Conservation (phyloP, 768 basidiomycete genomes). For the Lentinula sp. region DNA sequence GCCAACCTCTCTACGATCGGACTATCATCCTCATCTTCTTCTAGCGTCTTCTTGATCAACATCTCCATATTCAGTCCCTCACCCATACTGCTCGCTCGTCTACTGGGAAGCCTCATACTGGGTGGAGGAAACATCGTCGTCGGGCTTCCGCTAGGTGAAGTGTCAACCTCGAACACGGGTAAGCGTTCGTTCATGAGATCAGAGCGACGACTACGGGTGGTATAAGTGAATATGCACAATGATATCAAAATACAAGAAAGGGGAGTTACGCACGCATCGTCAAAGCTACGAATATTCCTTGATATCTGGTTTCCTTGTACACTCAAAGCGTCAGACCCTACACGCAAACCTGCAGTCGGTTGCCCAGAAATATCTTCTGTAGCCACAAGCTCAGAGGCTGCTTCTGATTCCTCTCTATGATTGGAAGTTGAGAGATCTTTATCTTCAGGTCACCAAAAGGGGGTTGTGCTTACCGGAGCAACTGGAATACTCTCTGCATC, state of each 20-base stretch:
- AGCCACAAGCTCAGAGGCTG: conserved; percentile 58
- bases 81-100: conserved; percentile 26
- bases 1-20: conserved; percentile 56
- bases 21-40: conserved; percentile 49
- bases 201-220: conserved; percentile 50
- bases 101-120: conserved; percentile 43
- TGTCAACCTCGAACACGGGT: conserved; percentile 42
- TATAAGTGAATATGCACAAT: not conserved
- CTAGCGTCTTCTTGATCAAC: conserved; percentile 54
- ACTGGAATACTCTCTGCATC: conserved; percentile 86
- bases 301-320: conserved; percentile 57
- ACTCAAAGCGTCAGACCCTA: conserved; percentile 49
- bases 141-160: conserved; percentile 3
- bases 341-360: conserved; percentile 20
- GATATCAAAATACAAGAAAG: not conserved
- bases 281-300: conserved; percentile 63
- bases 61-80: conserved; percentile 56
- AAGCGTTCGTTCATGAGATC: conserved; percentile 74
- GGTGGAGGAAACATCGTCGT: conserved; percentile 52
- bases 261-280: conserved; percentile 56
- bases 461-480: conserved; percentile 60
- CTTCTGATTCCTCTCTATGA: conserved; percentile 71
- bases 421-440: not conserved
- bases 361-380: conserved; percentile 18
- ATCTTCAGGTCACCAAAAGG: not conserved